A percentile compares a stretch with the other conserved stretches of the same genome.
Evolutionary conservation across 2,329 filamentous ascomycete genomes (phyloP).

Genomic region (Dactylellina sp.): DNA sequence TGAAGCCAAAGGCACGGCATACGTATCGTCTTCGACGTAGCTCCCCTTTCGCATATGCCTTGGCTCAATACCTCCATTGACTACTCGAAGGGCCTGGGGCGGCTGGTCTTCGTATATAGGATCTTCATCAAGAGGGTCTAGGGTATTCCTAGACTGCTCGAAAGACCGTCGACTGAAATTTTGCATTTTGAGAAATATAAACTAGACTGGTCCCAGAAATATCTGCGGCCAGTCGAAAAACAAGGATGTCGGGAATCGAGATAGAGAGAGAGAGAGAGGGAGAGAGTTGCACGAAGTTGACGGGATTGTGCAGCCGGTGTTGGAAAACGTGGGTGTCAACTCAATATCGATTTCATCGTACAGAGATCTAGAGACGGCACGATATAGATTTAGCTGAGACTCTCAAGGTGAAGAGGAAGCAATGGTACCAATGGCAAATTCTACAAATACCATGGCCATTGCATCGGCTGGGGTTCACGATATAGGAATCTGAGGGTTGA

Average conservation of each 20-base stretch:
- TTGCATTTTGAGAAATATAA: conserved; percentile 38
- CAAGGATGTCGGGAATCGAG: conserved; percentile 37
- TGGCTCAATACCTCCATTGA: conserved; percentile 51
- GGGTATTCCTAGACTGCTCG: conserved; percentile 40
- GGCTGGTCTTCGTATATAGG: conserved; percentile 48
- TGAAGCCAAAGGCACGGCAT: conserved; percentile 39
- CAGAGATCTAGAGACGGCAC: conserved; percentile 19
- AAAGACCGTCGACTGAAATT: conserved; percentile 51
- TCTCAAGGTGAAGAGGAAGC: conserved; percentile 3
- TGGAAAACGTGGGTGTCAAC: conserved; percentile 52
- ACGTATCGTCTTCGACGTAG: conserved; percentile 47
- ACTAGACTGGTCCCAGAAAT: conserved; percentile 17
- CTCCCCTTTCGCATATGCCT: conserved; percentile 54
- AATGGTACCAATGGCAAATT: conserved; percentile 17
- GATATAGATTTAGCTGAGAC: conserved; percentile 25
- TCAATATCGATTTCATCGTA: conserved; percentile 55
- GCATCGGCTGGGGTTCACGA: conserved; percentile 19
- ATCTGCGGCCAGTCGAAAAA: conserved; percentile 10
- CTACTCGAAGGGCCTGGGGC: conserved; percentile 33
- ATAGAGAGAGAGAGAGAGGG: conserved; percentile 10
- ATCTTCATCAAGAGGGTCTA: conserved; percentile 46
- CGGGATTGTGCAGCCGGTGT: conserved; percentile 50
- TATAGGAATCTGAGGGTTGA: conserved; percentile 35
- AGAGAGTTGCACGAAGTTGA: conserved; percentile 45
- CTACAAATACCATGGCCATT: conserved; percentile 30